Conservation (phyloP, 768 basidiomycete species). For the Agrocybe pediades region DNA sequence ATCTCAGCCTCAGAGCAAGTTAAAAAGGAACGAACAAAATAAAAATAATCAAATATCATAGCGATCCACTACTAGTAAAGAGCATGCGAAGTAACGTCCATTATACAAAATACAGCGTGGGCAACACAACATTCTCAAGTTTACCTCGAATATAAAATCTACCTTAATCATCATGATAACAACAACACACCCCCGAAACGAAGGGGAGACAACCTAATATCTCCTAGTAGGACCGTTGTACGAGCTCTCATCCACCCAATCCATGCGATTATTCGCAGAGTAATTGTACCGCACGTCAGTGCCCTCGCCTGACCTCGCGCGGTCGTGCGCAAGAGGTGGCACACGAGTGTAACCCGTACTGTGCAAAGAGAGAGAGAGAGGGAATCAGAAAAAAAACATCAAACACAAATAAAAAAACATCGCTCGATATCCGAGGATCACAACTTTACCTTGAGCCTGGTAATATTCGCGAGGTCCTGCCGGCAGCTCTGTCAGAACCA, state of each 20-base stretch:
- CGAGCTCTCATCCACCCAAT: slow-evolving; percentile 48
- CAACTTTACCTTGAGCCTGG: slow-evolving; percentile 27
- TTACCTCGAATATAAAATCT: no score
- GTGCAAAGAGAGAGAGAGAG: slow-evolving; percentile 4
- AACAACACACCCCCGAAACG: no score
- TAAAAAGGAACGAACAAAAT: no score
- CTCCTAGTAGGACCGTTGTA: slow-evolving; percentile 41
- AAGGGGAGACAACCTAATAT: slow-evolving; percentile 3
- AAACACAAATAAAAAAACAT: slow-evolving; percentile 1
- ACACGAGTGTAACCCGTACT: slow-evolving; percentile 31
- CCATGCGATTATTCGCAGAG: slow-evolving; percentile 29
- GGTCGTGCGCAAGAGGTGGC: slow-evolving; percentile 30
- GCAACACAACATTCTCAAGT: no score
- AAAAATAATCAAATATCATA: no score
- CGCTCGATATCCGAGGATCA: slow-evolving; percentile 22
- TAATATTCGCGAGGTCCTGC: slow-evolving; percentile 11
- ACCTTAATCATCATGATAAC: no score
- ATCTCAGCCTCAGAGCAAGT: no score
- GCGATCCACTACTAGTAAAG: no score
- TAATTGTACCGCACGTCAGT: slow-evolving; percentile 26
- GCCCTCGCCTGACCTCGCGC: slow-evolving; percentile 24
- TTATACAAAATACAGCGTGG: neutral
- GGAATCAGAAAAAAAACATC: slow-evolving; percentile 3
- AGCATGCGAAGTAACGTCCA: neutral
- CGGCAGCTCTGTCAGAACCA: slow-evolving; percentile 12